Evolutionary conservation across 441 rosid species (phyloP), one percentile per base, ranked within the genome.

Genomic region (Croton laevigatus): DNA sequence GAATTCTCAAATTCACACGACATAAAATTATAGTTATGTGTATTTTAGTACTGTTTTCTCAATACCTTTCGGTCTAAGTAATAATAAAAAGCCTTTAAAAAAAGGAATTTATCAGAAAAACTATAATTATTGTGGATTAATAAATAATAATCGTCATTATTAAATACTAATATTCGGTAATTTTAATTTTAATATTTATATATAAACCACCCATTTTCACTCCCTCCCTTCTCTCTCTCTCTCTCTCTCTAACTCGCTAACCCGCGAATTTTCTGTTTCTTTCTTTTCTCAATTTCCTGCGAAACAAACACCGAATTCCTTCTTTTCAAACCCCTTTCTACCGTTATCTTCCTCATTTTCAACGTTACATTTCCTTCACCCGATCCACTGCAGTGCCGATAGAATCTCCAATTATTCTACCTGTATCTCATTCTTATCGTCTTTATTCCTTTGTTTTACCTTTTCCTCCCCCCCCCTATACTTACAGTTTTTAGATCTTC

Each of bases 301-400:
- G 70, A 81, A 78, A 72, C 81, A 72, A 78, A 75, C 74, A 52
- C 3, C 60, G 60, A 55, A 51, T 51, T 63, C 68, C 58, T 51
- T 59, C 75, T 51, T 52, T 64, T 17, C 45, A 52, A 59, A 17
- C 61, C 68, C 52, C 17, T 52, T 48, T 51, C 67, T 62, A 62
- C 66, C 3, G 54, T 61, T 13, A n/a, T 22, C n/a, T 63, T 66
- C 57, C 53, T 49, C 49, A 68, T 55, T 54, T 65, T 52, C 36
- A 34, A 37, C n/a, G 49, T 22, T 22, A 53, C 3, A 23, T 42
- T 42, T 48, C 58, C 32, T 22, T 37, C 54, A 19, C 1, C 14
- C 46, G 45, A 45, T 37, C 22, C 14, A 6, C 27, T 9, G 32
- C 32, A 2, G 32, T 27, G 32, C 37, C 38, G 2, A 10, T 58